Percentiles rank a stretch among this genome's conserved stretches.
phyloP scores from a whole-genome alignment of 768 basidiomycete species.

The Macrolepiota fuliginosa region DNA sequence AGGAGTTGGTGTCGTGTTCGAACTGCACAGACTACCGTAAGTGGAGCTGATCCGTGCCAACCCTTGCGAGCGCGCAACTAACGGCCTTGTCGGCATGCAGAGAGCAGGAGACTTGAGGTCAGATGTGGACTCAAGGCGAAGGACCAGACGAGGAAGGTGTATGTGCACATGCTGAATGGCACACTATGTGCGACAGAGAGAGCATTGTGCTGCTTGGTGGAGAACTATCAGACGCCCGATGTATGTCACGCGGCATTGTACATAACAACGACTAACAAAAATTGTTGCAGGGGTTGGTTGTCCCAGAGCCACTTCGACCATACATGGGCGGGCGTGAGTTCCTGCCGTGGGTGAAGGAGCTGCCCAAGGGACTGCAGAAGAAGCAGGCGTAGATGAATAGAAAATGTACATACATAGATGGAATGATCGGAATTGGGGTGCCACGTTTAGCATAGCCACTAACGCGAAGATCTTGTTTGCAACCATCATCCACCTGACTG shows the following conservation, averaged over 20 bases:
- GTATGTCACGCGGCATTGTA: slow-evolving; percentile 42
- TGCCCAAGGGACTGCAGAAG: slow-evolving; percentile 76
- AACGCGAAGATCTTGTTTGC: slow-evolving; percentile 1
- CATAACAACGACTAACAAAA: slow-evolving; percentile 6
- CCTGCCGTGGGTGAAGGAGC: slow-evolving; percentile 77
- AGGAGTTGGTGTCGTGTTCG: slow-evolving; percentile 96
- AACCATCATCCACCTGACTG: slow-evolving; percentile 3
- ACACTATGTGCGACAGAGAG: slow-evolving; percentile 97
- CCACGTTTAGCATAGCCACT: slow-evolving; percentile 15
- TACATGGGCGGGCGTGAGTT: slow-evolving; percentile 98
- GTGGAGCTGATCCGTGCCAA: slow-evolving; percentile 26
- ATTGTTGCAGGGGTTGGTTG: slow-evolving; percentile 70
- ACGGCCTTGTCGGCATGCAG: slow-evolving; percentile 38
- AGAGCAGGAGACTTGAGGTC: slow-evolving; percentile 90
- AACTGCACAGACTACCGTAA: slow-evolving; percentile 99
- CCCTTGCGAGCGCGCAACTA: background rate
- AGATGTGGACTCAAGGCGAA: slow-evolving; percentile 89
- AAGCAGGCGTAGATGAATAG: slow-evolving; percentile 53
- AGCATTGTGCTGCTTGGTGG: slow-evolving; percentile 94
- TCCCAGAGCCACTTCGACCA: slow-evolving; percentile 87
- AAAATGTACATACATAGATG: background rate
- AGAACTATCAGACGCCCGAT: slow-evolving; percentile 96
- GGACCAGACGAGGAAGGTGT: slow-evolving; percentile 87
- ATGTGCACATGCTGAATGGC: slow-evolving; percentile 99
- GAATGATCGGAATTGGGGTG: slow-evolving; percentile 7